A percentile compares a stretch with the other conserved stretches of the same genome.
These are phyloP conservation scores for Euphorbia schlechtendalii DNA, from an alignment of 441 rosid genomes.

Conservation along the genomic window DNA sequence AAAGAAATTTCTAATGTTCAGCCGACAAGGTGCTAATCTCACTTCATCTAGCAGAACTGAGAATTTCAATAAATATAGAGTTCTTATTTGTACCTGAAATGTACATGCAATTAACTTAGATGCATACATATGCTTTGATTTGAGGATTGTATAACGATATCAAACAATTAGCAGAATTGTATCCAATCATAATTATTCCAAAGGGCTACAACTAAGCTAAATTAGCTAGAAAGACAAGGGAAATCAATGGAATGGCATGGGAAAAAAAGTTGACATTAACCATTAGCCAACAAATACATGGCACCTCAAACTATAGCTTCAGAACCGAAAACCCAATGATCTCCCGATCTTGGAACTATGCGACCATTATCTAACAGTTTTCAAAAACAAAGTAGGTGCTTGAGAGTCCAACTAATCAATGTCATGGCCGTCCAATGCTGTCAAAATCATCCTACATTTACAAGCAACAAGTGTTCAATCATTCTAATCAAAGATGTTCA, in stretches of 20 bases:
- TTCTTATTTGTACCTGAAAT: too few species aligned
- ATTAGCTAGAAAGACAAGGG: background rate
- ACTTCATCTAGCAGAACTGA: too few species aligned
- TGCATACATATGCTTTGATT: too few species aligned
- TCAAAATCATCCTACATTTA: constrained; percentile 64
- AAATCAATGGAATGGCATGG: background rate
- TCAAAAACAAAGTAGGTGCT: background rate
- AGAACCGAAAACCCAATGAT: too few species aligned
- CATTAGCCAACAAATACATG: background rate
- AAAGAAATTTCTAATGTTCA: too few species aligned
- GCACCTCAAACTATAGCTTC: constrained; percentile 9
- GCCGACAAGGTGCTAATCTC: too few species aligned
- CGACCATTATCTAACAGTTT: constrained; percentile 17
- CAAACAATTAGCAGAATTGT: constrained; percentile 4
- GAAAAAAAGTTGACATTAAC: constrained; percentile 9
- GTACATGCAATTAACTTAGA: too few species aligned
- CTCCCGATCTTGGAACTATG: constrained; percentile 14
- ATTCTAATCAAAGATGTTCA: constrained; percentile 4
- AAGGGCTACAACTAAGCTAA: background rate
- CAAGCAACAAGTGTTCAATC: constrained; percentile 4
- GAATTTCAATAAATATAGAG: too few species aligned
- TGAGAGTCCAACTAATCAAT: constrained; percentile 20
- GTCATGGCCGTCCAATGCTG: constrained; percentile 60
- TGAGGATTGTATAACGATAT: background rate
- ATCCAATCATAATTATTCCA: background rate